Conservation (phyloP, 2,329 filamentous ascomycete genomes). For the Grosmannia penicillata region DNA sequence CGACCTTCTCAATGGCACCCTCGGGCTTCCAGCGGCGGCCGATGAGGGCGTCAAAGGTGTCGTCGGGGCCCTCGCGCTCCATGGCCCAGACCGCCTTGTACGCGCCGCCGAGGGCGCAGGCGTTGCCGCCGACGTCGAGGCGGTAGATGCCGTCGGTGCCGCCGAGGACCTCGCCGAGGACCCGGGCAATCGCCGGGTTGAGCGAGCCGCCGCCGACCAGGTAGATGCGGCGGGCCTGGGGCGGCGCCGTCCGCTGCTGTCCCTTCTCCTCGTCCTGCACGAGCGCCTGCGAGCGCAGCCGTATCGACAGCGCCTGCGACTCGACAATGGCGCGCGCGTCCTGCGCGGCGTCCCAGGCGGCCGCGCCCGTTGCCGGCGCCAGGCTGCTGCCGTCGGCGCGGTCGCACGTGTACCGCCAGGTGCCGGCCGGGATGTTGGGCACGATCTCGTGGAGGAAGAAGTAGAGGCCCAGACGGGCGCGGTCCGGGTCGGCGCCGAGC, state of each 20-base stretch:
- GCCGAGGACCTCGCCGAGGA: slow-evolving; percentile 78
- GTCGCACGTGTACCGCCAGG: slow-evolving; percentile 62
- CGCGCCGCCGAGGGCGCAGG: slow-evolving; percentile 82
- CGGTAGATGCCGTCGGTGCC: slow-evolving; percentile 82
- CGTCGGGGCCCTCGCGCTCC: slow-evolving; percentile 43
- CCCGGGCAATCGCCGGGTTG: slow-evolving; percentile 76
- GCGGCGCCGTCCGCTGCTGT: slow-evolving; percentile 27
- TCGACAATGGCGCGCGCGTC: slow-evolving; percentile 84
- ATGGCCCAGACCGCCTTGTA: slow-evolving; percentile 94
- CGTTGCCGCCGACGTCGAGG: slow-evolving; percentile 88
- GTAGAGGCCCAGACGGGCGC: slow-evolving; percentile 80
- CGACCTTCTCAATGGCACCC: slow-evolving; percentile 68
- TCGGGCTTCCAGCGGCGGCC: slow-evolving; percentile 74
- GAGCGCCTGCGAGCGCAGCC: slow-evolving; percentile 67
- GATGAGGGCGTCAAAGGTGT: slow-evolving; percentile 83
- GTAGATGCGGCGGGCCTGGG: slow-evolving; percentile 81
- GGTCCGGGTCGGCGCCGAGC: slow-evolving; percentile 44
- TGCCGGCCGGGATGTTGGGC: slow-evolving; percentile 73
- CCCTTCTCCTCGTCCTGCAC: slow-evolving; percentile 29
- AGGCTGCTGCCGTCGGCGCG: slow-evolving; percentile 38
- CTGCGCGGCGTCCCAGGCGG: slow-evolving; percentile 23
- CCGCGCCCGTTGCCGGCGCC: slow-evolving; percentile 14
- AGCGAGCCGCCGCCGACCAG: slow-evolving; percentile 84
- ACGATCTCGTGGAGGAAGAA: slow-evolving; percentile 94
- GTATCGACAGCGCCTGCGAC: slow-evolving; percentile 85